Conservation (phyloP, 179 eudicot genomes). For the Silene coronaria region DNA sequence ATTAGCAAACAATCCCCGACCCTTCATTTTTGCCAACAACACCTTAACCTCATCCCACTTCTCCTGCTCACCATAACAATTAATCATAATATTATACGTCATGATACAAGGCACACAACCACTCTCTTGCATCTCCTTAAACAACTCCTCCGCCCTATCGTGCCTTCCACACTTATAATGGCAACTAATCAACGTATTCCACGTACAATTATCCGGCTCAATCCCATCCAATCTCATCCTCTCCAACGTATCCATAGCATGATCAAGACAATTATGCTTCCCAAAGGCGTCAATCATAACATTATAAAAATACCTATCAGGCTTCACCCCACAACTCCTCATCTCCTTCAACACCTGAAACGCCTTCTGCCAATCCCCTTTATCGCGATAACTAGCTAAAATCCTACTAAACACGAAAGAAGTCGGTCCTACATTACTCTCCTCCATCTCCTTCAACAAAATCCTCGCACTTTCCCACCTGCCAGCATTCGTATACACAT, state of each 20-base stretch:
- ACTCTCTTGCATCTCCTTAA: conserved; percentile 65
- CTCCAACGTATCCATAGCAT: conserved; percentile 70
- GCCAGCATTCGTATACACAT: conserved; percentile 81
- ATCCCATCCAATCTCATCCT: conserved; percentile 75
- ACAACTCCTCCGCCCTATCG: conserved; percentile 65
- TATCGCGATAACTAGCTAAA: conserved; percentile 71
- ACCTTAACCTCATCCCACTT: conserved; percentile 68
- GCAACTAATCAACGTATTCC: conserved; percentile 90
- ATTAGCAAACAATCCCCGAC: conserved; percentile 79
- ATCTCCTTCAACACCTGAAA: conserved; percentile 88
- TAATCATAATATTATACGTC: conserved; percentile 88
- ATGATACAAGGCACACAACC: conserved; percentile 72
- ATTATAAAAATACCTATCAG: conserved; percentile 81
- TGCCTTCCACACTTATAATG: conserved; percentile 74
- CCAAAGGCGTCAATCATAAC: conserved; percentile 95
- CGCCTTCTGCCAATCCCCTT: conserved; percentile 88
- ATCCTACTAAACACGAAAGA: conserved; percentile 76
- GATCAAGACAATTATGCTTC: conserved; percentile 83
- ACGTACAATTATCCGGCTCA: conserved; percentile 82
- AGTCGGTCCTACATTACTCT: conserved; percentile 59
- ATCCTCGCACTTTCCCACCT: conserved; percentile 97
- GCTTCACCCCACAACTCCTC: conserved; percentile 71
- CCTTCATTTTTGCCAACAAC: conserved; percentile 67
- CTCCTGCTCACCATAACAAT: conserved; percentile 74
- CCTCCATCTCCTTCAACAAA: conserved; percentile 88